Conservation (phyloP, 2,329 filamentous ascomycete genomes). For the Stemphylium vesicarium region DNA sequence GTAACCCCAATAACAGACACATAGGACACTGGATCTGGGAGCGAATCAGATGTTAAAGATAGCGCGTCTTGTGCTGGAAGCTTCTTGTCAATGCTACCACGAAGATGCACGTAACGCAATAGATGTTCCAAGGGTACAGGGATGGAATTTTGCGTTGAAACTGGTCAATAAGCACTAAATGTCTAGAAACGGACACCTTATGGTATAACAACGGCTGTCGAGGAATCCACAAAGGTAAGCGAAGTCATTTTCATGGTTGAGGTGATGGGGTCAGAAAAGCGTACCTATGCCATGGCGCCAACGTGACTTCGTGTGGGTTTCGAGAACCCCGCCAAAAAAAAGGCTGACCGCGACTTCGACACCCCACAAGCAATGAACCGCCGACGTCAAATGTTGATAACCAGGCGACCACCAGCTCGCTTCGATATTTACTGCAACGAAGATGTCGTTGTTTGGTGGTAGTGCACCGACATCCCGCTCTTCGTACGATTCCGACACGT, state of each 20-base stretch:
- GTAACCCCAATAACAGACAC: neutral
- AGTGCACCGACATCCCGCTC: constrained; percentile 17
- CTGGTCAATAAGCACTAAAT: too few relatives aligned
- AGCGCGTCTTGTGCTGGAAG: neutral
- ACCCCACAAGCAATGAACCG: constrained; percentile 9
- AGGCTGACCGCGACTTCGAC: constrained; percentile 7
- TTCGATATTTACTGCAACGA: constrained; percentile 30
- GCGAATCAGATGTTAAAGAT: neutral
- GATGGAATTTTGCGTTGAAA: neutral
- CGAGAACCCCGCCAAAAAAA: constrained; percentile 17
- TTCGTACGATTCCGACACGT: constrained; percentile 20
- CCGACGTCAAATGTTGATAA: neutral
- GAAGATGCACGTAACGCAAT: neutral
- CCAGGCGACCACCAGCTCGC: neutral
- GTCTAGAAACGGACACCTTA: too few relatives aligned
- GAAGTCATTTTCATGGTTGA: neutral
- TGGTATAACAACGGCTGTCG: too few relatives aligned
- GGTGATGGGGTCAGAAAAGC: neutral
- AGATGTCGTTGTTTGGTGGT: constrained; percentile 50
- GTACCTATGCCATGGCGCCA: neutral
- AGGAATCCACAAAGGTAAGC: too few relatives aligned
- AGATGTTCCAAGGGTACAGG: neutral
- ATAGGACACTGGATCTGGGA: too few relatives aligned
- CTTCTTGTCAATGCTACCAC: neutral
- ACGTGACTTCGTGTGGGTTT: constrained; percentile 23